Evolutionary conservation across 1,284 basidiomycete genomes (phyloP).

Genomic region (Melanopsichium pennsylvanicum): DNA sequence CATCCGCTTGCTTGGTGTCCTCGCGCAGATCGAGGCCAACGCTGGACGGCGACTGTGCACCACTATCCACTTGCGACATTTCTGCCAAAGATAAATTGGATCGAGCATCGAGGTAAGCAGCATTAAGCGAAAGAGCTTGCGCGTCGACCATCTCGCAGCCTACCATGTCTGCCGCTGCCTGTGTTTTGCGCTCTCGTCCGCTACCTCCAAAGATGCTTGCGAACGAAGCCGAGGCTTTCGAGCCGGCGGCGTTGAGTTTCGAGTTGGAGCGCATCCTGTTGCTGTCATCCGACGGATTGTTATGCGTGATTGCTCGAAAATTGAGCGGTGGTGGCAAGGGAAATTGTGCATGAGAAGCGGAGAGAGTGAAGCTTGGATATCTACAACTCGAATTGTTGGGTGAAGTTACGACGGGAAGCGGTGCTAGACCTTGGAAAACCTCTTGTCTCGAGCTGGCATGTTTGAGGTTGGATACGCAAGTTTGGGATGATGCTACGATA

Average conservation of each 20-base stretch:
- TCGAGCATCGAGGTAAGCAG: background rate
- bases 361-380: constrained; percentile 9
- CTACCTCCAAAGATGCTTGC: constrained; percentile 43
- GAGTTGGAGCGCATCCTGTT: constrained; percentile 16
- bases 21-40: constrained; percentile 1
- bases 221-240: constrained; percentile 35
- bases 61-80: too few species aligned
- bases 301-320: too few species aligned
- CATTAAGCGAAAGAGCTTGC: constrained; percentile 1
- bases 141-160: constrained; percentile 13
- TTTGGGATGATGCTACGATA: constrained; percentile 5
- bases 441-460: constrained; percentile 69
- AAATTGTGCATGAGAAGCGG: constrained; percentile 70
- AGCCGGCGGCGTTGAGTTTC: constrained; percentile 10
- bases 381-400: constrained; percentile 34
- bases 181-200: constrained; percentile 16
- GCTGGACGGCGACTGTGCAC: background rate
- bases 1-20: background rate
- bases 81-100: too few species aligned
- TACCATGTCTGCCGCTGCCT: background rate
- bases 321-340: constrained; percentile 74
- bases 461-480: constrained; percentile 72
- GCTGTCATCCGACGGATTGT: too few species aligned
- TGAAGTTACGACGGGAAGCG: constrained; percentile 67
- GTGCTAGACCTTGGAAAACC: constrained; percentile 67